Evolutionary conservation across 495 filamentous ascomycete genomes (phyloP), one percentile per base, ranked within the genome.

Genomic region (Aspergillus asperescens): DNA sequence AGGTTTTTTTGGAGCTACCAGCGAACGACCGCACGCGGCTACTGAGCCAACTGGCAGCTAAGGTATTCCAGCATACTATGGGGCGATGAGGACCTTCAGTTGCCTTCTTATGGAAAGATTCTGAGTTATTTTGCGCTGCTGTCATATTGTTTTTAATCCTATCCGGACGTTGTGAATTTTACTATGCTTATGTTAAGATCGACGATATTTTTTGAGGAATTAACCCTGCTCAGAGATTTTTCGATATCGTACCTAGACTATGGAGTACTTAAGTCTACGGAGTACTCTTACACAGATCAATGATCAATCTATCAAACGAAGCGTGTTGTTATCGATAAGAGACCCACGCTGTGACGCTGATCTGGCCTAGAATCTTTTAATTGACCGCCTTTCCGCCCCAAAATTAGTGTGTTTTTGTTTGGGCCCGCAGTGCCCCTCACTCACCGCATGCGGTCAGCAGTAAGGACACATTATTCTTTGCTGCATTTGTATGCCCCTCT

Each of bases 1-100:
- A 81, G 37, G 93, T 96, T 20, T 97, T 92, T 58, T 44, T 80
- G 62, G 88, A 95, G 54, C 67, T 97, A 60, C 90, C 90, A 52
- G 84, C 86, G 67, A 72, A 69, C 25, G 90, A 95, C 62, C 85
- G 87, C 59, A 81, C 88, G 28, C 82, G 82, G 72, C 67, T 98
- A 60, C 68, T 90, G 45, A 86, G 82, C 62, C 82, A 87, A 69
- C 65, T 90, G 51, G 86, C 87, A 13, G 81, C 84, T 18, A 87
- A 83, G 66, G 79, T 89, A 1, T 86, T 90, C 39, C 73, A 74
- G 48, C 52, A 69, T 31, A 66, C 70, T 12, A 60, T 76, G 66
- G 71, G 70, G 6, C 58, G 38, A 24, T 73, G 56, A 55, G 20
- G 5, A 3, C 24, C 24, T 5, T 43, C 8, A 25, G 5, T 34